Conservation (phyloP, 179 eudicot species). For the Nepenthes alata region DNA sequence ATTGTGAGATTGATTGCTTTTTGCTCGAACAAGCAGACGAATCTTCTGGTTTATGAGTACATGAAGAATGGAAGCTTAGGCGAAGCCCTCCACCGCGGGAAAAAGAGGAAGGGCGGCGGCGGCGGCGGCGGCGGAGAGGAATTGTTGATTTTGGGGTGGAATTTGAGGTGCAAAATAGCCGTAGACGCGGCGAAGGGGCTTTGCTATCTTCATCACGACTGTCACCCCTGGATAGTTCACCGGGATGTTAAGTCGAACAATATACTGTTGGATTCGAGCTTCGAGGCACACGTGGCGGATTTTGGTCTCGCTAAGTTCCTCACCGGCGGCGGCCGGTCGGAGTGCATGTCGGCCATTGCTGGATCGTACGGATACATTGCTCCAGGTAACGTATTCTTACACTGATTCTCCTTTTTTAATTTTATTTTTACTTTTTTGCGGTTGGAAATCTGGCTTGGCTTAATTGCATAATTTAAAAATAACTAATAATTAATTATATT, state of each 20-base stretch:
- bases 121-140: too few relatives aligned
- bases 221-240: conserved; percentile 76
- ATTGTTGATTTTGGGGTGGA: conserved; percentile 54
- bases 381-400: conserved; percentile 43
- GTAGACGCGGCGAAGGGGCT: conserved; percentile 73
- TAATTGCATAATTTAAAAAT: too few relatives aligned
- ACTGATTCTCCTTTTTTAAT: too few relatives aligned
- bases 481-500: too few relatives aligned
- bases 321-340: conserved; percentile 53
- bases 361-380: conserved; percentile 96
- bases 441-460: too few relatives aligned
- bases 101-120: conserved; percentile 31
- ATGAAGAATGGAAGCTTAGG: conserved; percentile 93
- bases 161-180: conserved; percentile 72
- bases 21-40: conserved; percentile 70
- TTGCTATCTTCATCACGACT: conserved; percentile 87
- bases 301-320: conserved; percentile 84
- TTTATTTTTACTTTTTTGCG: too few relatives aligned
- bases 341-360: conserved; percentile 87
- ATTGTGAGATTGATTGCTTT: conserved; percentile 72
- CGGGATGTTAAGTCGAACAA: conserved; percentile 88
- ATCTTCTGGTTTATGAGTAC: conserved; percentile 74
- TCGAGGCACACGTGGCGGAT: conserved; percentile 95
- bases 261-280: conserved; percentile 50
- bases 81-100: conserved; percentile 56